Evolutionary conservation across 2,329 filamentous ascomycete genomes (phyloP).

Genomic region (Penicillium sp.): DNA sequence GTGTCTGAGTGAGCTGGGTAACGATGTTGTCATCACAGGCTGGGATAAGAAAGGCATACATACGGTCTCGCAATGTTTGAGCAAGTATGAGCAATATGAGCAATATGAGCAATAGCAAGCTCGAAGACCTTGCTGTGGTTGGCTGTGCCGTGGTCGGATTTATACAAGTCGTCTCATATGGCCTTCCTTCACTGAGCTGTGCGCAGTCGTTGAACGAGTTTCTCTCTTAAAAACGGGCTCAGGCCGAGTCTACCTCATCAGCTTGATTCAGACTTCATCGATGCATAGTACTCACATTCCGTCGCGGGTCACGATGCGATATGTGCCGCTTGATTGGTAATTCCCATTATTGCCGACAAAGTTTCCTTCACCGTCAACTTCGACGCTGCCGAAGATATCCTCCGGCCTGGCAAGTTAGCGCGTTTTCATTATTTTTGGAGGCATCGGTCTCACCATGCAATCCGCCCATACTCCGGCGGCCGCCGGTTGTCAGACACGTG

Average conservation of each 20-base stretch:
- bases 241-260: slow-evolving; percentile 37
- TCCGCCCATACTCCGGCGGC: slow-evolving; percentile 61
- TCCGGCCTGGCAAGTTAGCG: slow-evolving; percentile 45
- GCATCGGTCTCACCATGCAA: slow-evolving; percentile 49
- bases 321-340: slow-evolving; percentile 60
- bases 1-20: slow-evolving; percentile 17
- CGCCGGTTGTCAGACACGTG: slow-evolving; percentile 59
- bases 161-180: slow-evolving; percentile 14
- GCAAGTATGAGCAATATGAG: too few species aligned
- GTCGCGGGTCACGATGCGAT: slow-evolving; percentile 57
- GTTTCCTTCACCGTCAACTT: slow-evolving; percentile 56
- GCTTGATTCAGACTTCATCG: too few species aligned
- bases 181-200: slow-evolving; percentile 24
- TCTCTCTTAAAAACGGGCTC: slow-evolving; percentile 48
- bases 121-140: neutral
- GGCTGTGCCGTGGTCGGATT: too few species aligned
- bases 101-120: too few species aligned
- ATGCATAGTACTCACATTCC: slow-evolving; percentile 54
- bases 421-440: neutral
- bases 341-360: slow-evolving; percentile 55
- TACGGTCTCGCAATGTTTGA: neutral
- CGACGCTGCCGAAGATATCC: slow-evolving; percentile 63
- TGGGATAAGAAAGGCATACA: neutral
- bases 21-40: slow-evolving; percentile 14
- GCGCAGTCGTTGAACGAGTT: slow-evolving; percentile 46